These are phyloP conservation scores for Ailanthus altissimus DNA, from an alignment of 345 rosid genomes.

Conservation along the genomic window DNA sequence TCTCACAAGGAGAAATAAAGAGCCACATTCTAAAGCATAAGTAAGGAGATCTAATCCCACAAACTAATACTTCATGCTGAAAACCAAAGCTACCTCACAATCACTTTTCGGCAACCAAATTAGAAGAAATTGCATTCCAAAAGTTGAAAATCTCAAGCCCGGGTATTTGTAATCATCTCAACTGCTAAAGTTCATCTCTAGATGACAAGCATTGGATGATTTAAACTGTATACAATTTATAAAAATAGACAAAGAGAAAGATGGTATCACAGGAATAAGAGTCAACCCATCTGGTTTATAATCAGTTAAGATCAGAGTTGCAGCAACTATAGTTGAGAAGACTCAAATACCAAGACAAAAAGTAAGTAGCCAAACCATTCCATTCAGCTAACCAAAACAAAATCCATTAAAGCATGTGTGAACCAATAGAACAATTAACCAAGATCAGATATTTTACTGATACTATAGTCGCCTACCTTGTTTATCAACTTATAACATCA, in stretches of 20 bases:
- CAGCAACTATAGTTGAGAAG: background rate
- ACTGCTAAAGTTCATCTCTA: too few species aligned
- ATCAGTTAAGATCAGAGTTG: background rate
- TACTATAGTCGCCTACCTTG: background rate
- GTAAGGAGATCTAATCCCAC: background rate
- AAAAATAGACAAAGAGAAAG: too few species aligned
- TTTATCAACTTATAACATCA: background rate
- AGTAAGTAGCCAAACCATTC: background rate
- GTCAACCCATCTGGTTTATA: too few species aligned
- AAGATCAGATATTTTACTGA: background rate
- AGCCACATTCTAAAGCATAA: background rate
- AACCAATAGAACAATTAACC: constrained; percentile 8
- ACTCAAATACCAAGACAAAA: background rate
- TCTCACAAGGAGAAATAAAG: background rate
- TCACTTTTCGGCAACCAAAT: background rate
- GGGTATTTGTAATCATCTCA: background rate
- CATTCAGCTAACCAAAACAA: background rate
- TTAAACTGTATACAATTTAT: too few species aligned
- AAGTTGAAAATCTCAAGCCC: background rate
- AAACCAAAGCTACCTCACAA: background rate
- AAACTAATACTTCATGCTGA: background rate
- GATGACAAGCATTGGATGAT: too few species aligned
- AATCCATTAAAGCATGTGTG: constrained; percentile 6
- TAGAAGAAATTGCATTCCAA: background rate
- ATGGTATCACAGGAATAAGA: too few species aligned